Evolutionary conservation across 768 basidiomycete species (phyloP).

Genomic region (Leccinum broughii): DNA sequence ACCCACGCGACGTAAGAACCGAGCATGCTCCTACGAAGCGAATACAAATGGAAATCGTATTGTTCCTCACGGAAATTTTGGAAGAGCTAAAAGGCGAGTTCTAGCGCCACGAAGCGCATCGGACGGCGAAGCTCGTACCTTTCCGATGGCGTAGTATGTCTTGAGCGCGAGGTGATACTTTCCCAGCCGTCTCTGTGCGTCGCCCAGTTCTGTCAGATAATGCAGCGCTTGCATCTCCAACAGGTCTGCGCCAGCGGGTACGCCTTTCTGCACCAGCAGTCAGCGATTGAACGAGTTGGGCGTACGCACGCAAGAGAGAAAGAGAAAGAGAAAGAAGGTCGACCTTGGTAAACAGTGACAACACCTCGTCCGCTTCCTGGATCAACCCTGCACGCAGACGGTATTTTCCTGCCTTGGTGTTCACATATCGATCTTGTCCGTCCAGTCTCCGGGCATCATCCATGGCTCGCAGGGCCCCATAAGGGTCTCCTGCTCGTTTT

Average conservation of each 20-base stretch:
- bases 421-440: conserved; percentile 93
- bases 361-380: conserved; percentile 68
- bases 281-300: conserved; percentile 1
- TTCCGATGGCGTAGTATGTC: conserved; percentile 73
- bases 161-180: conserved; percentile 81
- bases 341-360: conserved; percentile 93
- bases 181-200: conserved; percentile 62
- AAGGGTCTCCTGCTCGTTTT: conserved; percentile 81
- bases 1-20: conserved; percentile 83
- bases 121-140: conserved; percentile 44
- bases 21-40: conserved; percentile 84
- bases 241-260: conserved; percentile 75
- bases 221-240: conserved; percentile 96
- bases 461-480: conserved; percentile 71
- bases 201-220: conserved; percentile 81
- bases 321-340: conserved; percentile 17
- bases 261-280: conserved; percentile 73
- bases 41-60: conserved; percentile 97
- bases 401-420: conserved; percentile 93
- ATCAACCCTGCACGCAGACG: conserved; percentile 78
- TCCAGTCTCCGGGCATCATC: conserved; percentile 85
- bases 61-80: conserved; percentile 92
- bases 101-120: conserved; percentile 5
- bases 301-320: background rate
- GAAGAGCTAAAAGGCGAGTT: conserved; percentile 55